phyloP scores from a whole-genome alignment of 2,329 filamentous ascomycete species.

The Colletotrichum musicola region DNA sequence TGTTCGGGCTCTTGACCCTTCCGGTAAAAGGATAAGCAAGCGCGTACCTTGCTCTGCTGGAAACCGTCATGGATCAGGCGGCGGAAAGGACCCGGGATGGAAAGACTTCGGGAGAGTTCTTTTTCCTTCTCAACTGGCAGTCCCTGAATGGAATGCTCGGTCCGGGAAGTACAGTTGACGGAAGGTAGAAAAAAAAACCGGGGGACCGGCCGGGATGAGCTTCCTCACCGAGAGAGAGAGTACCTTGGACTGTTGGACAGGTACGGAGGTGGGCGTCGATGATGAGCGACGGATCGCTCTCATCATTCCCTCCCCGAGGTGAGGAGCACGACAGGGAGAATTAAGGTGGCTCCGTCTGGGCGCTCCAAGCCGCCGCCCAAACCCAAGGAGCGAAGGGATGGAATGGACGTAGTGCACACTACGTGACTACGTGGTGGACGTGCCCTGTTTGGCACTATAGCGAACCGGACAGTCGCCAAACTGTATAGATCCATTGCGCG shows the following conservation, averaged over 20 bases:
- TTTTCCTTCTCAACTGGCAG: constrained; percentile 9
- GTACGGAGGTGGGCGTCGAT: constrained; percentile 8
- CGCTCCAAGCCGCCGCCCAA: constrained; percentile 22
- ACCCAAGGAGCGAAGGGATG: constrained; percentile 30
- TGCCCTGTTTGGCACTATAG: constrained; percentile 18
- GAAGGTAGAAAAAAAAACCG: background rate
- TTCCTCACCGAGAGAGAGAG: constrained; percentile 13
- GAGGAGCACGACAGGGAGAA: constrained; percentile 37
- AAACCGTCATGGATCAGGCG: constrained; percentile 8
- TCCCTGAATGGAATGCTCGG: constrained; percentile 6
- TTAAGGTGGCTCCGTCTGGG: constrained; percentile 12
- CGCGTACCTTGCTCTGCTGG: constrained; percentile 6
- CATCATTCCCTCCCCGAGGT: constrained; percentile 20
- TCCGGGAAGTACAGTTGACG: background rate
- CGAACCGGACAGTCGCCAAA: constrained; percentile 5
- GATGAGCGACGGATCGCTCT: constrained; percentile 34
- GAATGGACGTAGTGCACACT: constrained; percentile 10
- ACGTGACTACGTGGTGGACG: background rate
- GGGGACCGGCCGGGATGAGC: constrained; percentile 9
- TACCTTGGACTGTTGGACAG: background rate
- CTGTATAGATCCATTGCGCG: constrained; percentile 4
- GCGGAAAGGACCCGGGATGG: constrained; percentile 4
- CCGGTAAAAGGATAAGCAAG: constrained; percentile 5
- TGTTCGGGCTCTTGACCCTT: constrained; percentile 11
- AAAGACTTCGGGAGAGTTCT: background rate